phyloP scores from a whole-genome alignment of 2,329 filamentous ascomycete genomes.

The Clonostachys chloroleuca region DNA sequence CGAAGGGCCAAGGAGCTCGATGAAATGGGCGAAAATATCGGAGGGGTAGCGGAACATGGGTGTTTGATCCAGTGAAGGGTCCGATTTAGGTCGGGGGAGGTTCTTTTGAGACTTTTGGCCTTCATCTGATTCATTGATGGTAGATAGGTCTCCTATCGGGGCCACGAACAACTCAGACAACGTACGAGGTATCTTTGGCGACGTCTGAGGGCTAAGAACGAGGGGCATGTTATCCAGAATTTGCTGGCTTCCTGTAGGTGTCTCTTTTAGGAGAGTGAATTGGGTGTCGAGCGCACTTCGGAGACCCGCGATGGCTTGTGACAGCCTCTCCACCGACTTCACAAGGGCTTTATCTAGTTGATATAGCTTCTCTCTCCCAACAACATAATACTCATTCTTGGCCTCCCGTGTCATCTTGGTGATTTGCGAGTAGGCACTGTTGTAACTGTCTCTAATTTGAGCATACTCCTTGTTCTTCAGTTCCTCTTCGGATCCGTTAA shows the following conservation, averaged over 20 bases:
- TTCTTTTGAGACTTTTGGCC: conserved; percentile 38
- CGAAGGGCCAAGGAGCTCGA: conserved; percentile 81
- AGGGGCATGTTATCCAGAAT: neutral
- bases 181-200: conserved; percentile 17
- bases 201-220: neutral
- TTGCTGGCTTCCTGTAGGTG: conserved; percentile 11
- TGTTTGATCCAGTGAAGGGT: conserved; percentile 16
- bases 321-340: conserved; percentile 77
- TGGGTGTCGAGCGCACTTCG: conserved; percentile 87
- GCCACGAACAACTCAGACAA: conserved; percentile 25
- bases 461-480: conserved; percentile 63
- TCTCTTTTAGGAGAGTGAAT: conserved; percentile 75
- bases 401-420: conserved; percentile 78
- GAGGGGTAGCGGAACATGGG: conserved; percentile 56
- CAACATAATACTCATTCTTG: conserved; percentile 81
- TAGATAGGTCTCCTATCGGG: conserved; percentile 42
- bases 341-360: conserved; percentile 74
- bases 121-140: conserved; percentile 63
- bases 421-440: conserved; percentile 63
- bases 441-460: conserved; percentile 58
- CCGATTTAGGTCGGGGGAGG: conserved; percentile 16
- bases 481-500: conserved; percentile 78
- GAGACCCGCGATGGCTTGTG: conserved; percentile 85
- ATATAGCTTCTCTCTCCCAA: conserved; percentile 77
- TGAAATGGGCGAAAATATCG: conserved; percentile 90